Base-by-base conservation (phyloP, 2,329 filamentous ascomycete genomes). In the Diaporthe helianthi region DNA sequence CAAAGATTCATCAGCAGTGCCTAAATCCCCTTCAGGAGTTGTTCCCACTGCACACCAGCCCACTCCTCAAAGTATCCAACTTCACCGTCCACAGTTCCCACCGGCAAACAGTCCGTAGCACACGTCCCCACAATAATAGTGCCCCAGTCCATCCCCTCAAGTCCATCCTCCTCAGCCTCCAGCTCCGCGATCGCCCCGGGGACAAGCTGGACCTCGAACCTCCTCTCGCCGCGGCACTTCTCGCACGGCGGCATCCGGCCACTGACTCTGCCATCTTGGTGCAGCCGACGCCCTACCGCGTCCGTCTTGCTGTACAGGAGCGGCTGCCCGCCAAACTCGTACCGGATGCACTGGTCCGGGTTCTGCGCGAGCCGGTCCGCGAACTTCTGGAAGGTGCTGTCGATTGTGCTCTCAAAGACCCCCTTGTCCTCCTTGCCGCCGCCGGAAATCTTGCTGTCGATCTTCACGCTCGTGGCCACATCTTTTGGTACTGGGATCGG, bases 31-130 rank as follows among this genome's bases (percentile, higher is more conserved):
- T 74, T 71, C 49, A 78, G 78, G 71, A 89, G 76, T 80, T 98
- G 94, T 81, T 99, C 96, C 96, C 95, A 99, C 80, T 99, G 96
- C 73, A 98, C 96, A 8, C 95, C 96, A n/a, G 88, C 90, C 95
- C 96, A 99, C 80, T 99, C 96, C 83, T 98, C 96, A 22, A 94
- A 76, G 80, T 97, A 98, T 1, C 90, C 93, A 0, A 90, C 87
- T 76, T 89, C 85, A 0, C 89, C 92, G 44, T 85, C 83, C 15
- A 80, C 79, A 8, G 89, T 85, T 0, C 87, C 86, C 7, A 79
- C 79, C 19, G 89, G 87, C 75, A 86, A 84, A 78, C 96, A 98
- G 78, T 98, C 93, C 76, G 82, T 87, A 73, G 86, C 88, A 79
- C 96, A 99, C 9, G 97, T 93, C 0, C 89, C 94, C 46, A 98